A percentile compares a stretch with the other conserved stretches of the same genome.
Conservation (phyloP, 176 grass and related monocot species). For the Ampelocalamus luodianensis region DNA sequence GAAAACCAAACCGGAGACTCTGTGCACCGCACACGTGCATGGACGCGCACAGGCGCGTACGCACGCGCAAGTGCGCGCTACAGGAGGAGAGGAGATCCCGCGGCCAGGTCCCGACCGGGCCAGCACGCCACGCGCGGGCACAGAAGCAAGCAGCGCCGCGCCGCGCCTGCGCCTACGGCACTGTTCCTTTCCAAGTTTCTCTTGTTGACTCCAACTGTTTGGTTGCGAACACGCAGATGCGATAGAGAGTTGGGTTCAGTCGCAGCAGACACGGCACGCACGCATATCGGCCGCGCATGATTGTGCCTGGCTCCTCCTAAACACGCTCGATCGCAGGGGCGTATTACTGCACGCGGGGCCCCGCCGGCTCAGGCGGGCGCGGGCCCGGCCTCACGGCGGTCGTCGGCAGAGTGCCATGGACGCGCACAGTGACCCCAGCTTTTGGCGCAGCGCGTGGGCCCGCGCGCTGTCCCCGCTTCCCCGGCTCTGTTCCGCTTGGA, state of each 20-base stretch:
- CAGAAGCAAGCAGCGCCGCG: background rate
- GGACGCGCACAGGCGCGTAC: background rate
- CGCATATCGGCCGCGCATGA: background rate
- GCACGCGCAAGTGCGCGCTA: background rate
- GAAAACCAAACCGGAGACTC: background rate
- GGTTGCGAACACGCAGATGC: background rate
- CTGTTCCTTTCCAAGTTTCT: background rate
- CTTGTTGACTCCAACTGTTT: background rate
- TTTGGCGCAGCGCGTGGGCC: conserved; percentile 35
- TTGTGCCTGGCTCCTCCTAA: background rate
- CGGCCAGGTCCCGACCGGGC: background rate
- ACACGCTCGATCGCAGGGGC: background rate
- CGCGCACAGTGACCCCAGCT: conserved; percentile 23
- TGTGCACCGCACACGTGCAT: conserved; percentile 28
- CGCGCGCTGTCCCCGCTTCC: background rate
- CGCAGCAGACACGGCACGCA: background rate
- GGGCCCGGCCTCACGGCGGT: conserved; percentile 49
- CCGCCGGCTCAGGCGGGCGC: background rate
- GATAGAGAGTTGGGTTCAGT: background rate
- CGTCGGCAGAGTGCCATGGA: conserved; percentile 53
- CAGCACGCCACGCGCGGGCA: background rate
- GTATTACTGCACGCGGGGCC: background rate
- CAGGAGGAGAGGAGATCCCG: background rate
- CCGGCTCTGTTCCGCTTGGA: background rate
- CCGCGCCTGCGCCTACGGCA: background rate